A percentile compares a stretch with the other conserved stretches of the same genome.
Evolutionary conservation across 2,329 filamentous ascomycete genomes (phyloP).

Genomic region (Dactylellina drechsleri): DNA sequence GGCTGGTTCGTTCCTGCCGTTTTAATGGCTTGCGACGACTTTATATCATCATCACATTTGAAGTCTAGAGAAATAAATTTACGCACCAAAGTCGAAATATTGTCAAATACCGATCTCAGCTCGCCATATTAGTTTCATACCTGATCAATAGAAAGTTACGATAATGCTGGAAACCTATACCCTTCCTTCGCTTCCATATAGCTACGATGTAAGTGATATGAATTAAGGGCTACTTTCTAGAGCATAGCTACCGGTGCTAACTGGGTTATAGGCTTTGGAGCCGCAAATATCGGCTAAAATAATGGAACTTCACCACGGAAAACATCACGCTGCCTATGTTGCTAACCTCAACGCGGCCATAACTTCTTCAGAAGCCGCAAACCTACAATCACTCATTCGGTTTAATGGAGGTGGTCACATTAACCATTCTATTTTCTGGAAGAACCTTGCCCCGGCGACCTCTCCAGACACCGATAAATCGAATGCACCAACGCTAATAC

Average conservation of each 20-base stretch:
- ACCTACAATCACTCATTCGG: conserved; percentile 67
- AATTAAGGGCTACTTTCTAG: neutral
- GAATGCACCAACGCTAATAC: conserved; percentile 69
- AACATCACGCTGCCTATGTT: conserved; percentile 82
- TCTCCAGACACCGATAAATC: conserved; percentile 69
- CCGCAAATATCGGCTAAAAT: conserved; percentile 80
- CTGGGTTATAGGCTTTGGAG: conserved; percentile 70
- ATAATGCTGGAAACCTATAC: conserved; percentile 63
- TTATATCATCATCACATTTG: neutral
- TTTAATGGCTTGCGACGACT: neutral
- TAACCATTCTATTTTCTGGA: conserved; percentile 94
- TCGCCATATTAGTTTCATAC: no score
- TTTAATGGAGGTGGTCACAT: conserved; percentile 94
- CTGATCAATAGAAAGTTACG: neutral
- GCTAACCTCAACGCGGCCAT: conserved; percentile 77
- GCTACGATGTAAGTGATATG: conserved; percentile 71
- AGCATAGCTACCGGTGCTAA: neutral
- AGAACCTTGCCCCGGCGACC: conserved; percentile 75
- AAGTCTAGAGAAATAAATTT: neutral
- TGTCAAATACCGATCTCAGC: no score
- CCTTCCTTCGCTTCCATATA: conserved; percentile 74
- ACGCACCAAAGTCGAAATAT: neutral
- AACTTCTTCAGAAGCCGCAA: conserved; percentile 58
- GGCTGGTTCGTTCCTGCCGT: neutral
- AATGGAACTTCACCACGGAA: conserved; percentile 82